These are phyloP conservation scores for Sanghuangporus baumii DNA, from an alignment of 1,284 basidiomycete species.

Conservation along the genomic window DNA sequence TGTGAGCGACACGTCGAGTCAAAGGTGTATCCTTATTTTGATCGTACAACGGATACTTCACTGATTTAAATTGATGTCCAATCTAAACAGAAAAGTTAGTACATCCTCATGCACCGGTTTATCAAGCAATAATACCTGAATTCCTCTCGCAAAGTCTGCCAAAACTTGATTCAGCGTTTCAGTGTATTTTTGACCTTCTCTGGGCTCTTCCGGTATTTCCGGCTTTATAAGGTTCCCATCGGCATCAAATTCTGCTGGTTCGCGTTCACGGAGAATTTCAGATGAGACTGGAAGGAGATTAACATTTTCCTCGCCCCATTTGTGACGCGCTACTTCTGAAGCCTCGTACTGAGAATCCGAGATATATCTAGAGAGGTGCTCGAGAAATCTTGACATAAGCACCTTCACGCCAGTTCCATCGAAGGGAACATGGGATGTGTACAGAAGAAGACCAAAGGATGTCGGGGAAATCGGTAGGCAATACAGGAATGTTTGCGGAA, in stretches of 20 bases:
- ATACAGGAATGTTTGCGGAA: constrained; percentile 20
- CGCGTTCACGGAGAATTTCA: constrained; percentile 7
- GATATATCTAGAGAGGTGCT: constrained; percentile 10
- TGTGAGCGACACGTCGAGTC: constrained; percentile 2
- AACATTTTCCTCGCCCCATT: constrained; percentile 12
- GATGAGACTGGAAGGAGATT: constrained; percentile 12
- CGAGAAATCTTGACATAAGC: constrained; percentile 12
- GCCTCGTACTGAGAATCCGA: constrained; percentile 3
- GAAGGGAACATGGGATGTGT: constrained; percentile 19
- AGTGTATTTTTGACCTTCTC: constrained; percentile 11
- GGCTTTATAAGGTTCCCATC: not conserved
- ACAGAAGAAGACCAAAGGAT: constrained; percentile 16
- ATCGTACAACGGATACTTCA: not conserved
- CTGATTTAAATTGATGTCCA: constrained; percentile 2
- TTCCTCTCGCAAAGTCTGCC: constrained; percentile 3
- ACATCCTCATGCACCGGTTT: not conserved
- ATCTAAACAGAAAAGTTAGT: not conserved
- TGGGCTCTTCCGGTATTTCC: constrained; percentile 4
- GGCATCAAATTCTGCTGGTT: constrained; percentile 5
- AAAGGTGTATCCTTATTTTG: not conserved
- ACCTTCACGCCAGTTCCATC: constrained; percentile 20
- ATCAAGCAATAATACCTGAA: not conserved
- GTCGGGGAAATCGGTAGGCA: constrained; percentile 15
- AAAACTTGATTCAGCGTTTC: constrained; percentile 12
- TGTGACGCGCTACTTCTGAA: not conserved